Evolutionary conservation across 495 filamentous ascomycete genomes (phyloP).

Genomic region (Penicillium crystallinum): DNA sequence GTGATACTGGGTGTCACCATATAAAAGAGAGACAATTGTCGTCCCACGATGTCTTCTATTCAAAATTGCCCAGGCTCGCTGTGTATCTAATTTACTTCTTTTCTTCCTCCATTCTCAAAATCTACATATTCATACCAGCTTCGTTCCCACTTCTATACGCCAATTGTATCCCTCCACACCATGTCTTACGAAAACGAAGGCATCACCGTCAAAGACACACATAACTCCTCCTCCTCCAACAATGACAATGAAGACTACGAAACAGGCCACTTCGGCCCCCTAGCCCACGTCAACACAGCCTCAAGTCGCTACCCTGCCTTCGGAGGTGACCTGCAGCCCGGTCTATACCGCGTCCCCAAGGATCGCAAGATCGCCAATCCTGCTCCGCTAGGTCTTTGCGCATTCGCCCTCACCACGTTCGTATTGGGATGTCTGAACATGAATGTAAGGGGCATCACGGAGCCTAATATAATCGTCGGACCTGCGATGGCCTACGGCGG

Average conservation of each 20-base stretch:
- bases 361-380: constrained; percentile 73
- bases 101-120: not conserved
- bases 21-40: not conserved
- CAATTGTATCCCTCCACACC: not conserved
- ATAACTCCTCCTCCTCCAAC: not conserved
- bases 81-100: not conserved
- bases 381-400: constrained; percentile 70
- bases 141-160: not conserved
- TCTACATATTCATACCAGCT: not conserved
- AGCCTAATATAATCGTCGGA: constrained; percentile 59
- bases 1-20: not conserved
- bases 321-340: constrained; percentile 86
- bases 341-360: constrained; percentile 64
- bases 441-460: constrained; percentile 47
- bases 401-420: constrained; percentile 85
- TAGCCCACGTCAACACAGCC: constrained; percentile 57
- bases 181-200: constrained; percentile 3
- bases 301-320: constrained; percentile 68
- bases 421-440: constrained; percentile 77
- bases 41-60: not conserved
- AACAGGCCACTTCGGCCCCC: constrained; percentile 39
- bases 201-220: constrained; percentile 5
- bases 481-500: constrained; percentile 68
- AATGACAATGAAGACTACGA: not conserved
- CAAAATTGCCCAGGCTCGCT: not conserved